Evolutionary conservation across 2,329 filamentous ascomycete genomes (phyloP), one percentile per base, ranked within the genome.

Genomic region (Leptodontidium sp.): DNA sequence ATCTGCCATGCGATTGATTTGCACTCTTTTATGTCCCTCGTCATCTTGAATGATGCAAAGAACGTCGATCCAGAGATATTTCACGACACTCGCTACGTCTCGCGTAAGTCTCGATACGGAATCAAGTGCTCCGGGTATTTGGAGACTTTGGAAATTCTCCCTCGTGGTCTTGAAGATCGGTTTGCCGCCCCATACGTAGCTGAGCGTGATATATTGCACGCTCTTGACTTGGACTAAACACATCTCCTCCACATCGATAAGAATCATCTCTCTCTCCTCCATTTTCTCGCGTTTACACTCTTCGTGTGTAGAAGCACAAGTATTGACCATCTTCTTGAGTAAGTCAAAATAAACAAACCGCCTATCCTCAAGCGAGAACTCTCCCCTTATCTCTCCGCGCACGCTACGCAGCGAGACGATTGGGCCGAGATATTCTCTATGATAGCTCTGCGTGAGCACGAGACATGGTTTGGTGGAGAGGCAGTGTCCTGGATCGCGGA

Each of bases 131-230:
- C 64, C 64, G 1, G 35, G 26, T 1, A 9, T n/a, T 53, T 58
- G 17, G 1, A 58, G 43, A 29, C 24, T n/a, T 21, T n/a, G 4
- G 12, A 65, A 58, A 14, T 58, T 65, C 9, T 17, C 29, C 29
- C 1, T 50, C 9, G 38, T 58, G 3, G 52, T 65, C 14, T 58
- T 49, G 21, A 59, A 35, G 8, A 59, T 59, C 15, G 32, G 21
- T 21, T 43, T 47, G 24, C 26, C 38, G 11, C 64, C 64, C 64
- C 64, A 65, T 3, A 65, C 64, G n/a, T 65, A 65, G 24, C 64
- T 65, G 14, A 65, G 29, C 1, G 64, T 38, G 21, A 65, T 35
- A n/a, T 59, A 59, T 35, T 32, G 38, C 15, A 43, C 50, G 15
- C 6, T 24, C 8, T 8, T 15, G 35, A 29, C 43, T 35, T 47